Evolutionary conservation across 2,329 filamentous ascomycete species (phyloP), one percentile per base, ranked within the genome.

Genomic region (Hypocrella siamensis): DNA sequence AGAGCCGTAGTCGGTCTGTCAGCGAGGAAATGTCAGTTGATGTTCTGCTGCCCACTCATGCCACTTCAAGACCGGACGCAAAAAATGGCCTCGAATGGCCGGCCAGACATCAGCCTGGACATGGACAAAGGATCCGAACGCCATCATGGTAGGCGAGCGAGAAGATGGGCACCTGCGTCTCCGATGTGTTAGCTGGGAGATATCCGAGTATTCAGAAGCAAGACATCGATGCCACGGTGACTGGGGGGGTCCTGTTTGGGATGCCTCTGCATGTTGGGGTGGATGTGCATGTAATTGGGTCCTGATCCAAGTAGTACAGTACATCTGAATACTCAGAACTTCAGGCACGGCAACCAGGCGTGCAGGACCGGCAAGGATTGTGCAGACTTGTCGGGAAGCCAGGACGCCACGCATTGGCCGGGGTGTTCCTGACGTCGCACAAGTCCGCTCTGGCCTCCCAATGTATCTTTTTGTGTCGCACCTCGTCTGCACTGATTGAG

Each of bases 1-100:
- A 50, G 63, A 57, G 52, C 67, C 61, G 54, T 67, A 70, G 47
- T 68, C 66, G 63, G 70, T 57, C 50, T 58, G 43, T 41, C 50
- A 39, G 35, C 39, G 39, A 31, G 34, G 33, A 35, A 40, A 26
- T 28, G 44, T 50, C 42, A 52, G 45, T 39, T 33, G 35, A 31
- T 35, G 27, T 28, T 36, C 30, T 14, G 10, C 24, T 34, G 31
- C 40, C 34, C 36, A 34, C 34, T 25, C 11, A 15, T 27, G 32
- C 30, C 30, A 19, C 16, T 30, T 19, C 28, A 25, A 30, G 26
- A 26, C 27, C 30, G 27, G 17, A 28, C 30, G 15, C n/a, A 24
- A 26, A 24, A 31, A 14, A 36, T 28, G 31, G 28, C 28, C 14
- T 27, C 27, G 26, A 31, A 16, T 35, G 33, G 30, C 26, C 18